Evolutionary conservation across 768 basidiomycete species (phyloP).

Genomic region (Pulveroboletus sp.): DNA sequence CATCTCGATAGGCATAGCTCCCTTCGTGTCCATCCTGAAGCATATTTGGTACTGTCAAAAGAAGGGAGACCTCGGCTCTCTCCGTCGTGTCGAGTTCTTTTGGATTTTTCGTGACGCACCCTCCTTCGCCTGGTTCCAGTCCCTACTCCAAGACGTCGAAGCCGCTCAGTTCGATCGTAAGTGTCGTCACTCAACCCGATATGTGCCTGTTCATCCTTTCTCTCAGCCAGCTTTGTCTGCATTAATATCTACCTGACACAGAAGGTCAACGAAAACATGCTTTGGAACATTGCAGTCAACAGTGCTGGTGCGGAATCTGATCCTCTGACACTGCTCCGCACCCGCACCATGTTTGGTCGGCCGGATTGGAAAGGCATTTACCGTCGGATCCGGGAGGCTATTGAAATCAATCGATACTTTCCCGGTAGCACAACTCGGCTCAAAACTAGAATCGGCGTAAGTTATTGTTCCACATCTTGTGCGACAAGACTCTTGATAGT

Average conservation of each 20-base stretch:
- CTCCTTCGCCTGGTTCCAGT: slow-evolving; percentile 98
- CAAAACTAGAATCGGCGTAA: slow-evolving; percentile 78
- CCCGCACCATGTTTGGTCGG: slow-evolving; percentile 87
- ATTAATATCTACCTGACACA: slow-evolving; percentile 91
- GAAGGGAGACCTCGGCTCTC: slow-evolving; percentile 66
- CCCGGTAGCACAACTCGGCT: slow-evolving; percentile 74
- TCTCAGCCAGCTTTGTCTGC: slow-evolving; percentile 79
- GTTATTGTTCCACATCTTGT: slow-evolving; percentile 23
- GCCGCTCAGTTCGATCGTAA: slow-evolving; percentile 83
- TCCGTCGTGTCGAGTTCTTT: slow-evolving; percentile 90
- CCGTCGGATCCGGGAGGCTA: slow-evolving; percentile 63
- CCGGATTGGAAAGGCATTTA: slow-evolving; percentile 89
- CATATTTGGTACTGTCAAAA: slow-evolving; percentile 94
- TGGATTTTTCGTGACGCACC: slow-evolving; percentile 93
- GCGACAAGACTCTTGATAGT: slow-evolving; percentile 1
- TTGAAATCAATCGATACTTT: slow-evolving; percentile 79
- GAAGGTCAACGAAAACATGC: slow-evolving; percentile 79
- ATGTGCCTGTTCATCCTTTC: slow-evolving; percentile 9
- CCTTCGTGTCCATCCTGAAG: slow-evolving; percentile 91
- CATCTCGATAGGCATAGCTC: slow-evolving; percentile 66
- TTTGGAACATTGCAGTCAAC: slow-evolving; percentile 90
- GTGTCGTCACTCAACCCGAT: slow-evolving; percentile 25
- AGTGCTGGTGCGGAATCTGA: slow-evolving; percentile 83
- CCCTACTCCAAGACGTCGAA: slow-evolving; percentile 81
- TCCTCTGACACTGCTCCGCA: slow-evolving; percentile 81